Evolutionary conservation across 1,284 basidiomycete species (phyloP).

Genomic region (Takashimella tepidaria): DNA sequence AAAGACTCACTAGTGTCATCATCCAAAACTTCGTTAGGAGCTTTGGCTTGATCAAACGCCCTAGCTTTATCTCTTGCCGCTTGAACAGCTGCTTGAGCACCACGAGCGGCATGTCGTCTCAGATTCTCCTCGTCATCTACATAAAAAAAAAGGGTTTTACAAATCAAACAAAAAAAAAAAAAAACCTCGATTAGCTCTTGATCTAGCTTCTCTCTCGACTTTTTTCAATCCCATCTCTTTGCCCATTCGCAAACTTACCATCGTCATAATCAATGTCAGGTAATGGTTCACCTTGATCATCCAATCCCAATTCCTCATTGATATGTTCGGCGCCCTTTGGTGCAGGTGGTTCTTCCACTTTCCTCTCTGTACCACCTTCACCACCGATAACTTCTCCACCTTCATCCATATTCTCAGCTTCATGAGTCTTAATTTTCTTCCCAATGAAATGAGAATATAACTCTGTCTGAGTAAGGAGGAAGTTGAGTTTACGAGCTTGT

Average conservation of each 20-base stretch:
- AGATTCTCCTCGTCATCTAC: slow-evolving; percentile 91
- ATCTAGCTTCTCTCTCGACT: background rate
- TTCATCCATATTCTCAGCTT: slow-evolving; percentile 73
- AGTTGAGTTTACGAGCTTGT: slow-evolving; percentile 95
- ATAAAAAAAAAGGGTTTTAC: too few species aligned
- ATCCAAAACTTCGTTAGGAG: slow-evolving; percentile 51
- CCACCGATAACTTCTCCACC: slow-evolving; percentile 31
- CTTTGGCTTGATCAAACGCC: slow-evolving; percentile 74
- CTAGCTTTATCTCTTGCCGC: slow-evolving; percentile 74
- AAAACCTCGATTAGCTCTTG: slow-evolving; percentile 1
- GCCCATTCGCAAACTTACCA: slow-evolving; percentile 1
- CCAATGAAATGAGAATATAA: slow-evolving; percentile 99
- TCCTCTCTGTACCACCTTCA: slow-evolving; percentile 10
- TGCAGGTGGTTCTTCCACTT: slow-evolving; percentile 4
- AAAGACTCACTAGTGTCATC: slow-evolving; percentile 34
- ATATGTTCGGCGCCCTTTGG: slow-evolving; percentile 51
- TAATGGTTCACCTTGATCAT: slow-evolving; percentile 55
- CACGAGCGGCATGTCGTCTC: slow-evolving; percentile 77
- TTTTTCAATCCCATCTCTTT: background rate
- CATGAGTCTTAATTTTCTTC: slow-evolving; percentile 92
- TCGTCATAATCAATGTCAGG: slow-evolving; percentile 91
- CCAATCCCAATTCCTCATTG: slow-evolving; percentile 56
- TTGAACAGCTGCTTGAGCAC: slow-evolving; percentile 83
- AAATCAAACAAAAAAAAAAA: too few species aligned
- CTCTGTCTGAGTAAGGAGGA: slow-evolving; percentile 98